Conservation (phyloP, 2,329 filamentous ascomycete genomes). For the Botrytis paeoniae region DNA sequence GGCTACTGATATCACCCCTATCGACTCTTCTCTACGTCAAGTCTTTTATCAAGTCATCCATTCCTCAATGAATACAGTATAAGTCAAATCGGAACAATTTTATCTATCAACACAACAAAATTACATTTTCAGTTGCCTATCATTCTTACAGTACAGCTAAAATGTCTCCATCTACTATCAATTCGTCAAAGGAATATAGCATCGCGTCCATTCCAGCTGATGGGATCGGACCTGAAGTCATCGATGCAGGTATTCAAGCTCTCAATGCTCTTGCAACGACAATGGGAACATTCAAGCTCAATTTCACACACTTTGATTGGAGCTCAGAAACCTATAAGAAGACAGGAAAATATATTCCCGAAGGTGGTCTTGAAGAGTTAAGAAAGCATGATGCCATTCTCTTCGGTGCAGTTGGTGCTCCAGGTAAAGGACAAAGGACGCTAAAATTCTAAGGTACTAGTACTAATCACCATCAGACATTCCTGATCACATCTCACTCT, state of each 20-base stretch:
- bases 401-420: slow-evolving; percentile 59
- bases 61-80: background rate
- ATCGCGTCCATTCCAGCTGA: slow-evolving; percentile 62
- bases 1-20: background rate
- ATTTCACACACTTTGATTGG: slow-evolving; percentile 61
- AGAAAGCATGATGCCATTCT: slow-evolving; percentile 57
- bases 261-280: slow-evolving; percentile 49
- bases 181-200: slow-evolving; percentile 39
- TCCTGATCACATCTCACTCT: slow-evolving; percentile 64
- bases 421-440: slow-evolving; percentile 39
- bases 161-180: background rate
- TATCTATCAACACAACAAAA: background rate
- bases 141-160: background rate
- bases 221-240: slow-evolving; percentile 63
- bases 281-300: slow-evolving; percentile 55
- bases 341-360: slow-evolving; percentile 57
- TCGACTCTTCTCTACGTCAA: background rate
- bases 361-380: slow-evolving; percentile 52
- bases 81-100: background rate
- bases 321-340: slow-evolving; percentile 56
- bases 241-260: slow-evolving; percentile 58
- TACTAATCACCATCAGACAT: slow-evolving; percentile 44
- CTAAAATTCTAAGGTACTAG: background rate
- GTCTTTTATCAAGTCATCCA: background rate
- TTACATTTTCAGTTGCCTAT: background rate